Conservation (phyloP, 768 basidiomycete genomes). For the Strobilomyces confusus region DNA sequence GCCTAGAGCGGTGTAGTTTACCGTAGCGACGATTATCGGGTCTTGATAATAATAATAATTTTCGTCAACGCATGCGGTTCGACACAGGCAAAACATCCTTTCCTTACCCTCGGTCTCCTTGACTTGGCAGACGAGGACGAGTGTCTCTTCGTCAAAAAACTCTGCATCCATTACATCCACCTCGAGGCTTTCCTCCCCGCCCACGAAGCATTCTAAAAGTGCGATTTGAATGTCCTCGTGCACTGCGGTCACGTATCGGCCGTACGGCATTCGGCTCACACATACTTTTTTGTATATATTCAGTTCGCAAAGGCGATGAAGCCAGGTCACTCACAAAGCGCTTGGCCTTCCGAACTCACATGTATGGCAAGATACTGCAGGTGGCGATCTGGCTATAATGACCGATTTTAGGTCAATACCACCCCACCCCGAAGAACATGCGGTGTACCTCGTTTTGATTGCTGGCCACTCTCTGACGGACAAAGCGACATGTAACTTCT, state of each 20-base stretch:
- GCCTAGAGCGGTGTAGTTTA: constrained; percentile 56
- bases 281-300: constrained; percentile 48
- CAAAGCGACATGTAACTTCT: constrained; percentile 31
- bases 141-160: constrained; percentile 73
- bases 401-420: constrained; percentile 28
- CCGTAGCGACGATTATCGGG: constrained; percentile 56
- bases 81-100: constrained; percentile 16
- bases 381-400: constrained; percentile 39
- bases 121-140: constrained; percentile 62
- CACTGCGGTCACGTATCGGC: constrained; percentile 34
- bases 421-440: constrained; percentile 22
- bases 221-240: constrained; percentile 41
- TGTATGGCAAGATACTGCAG: constrained; percentile 52
- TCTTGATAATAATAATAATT: constrained; percentile 35
- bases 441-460: constrained; percentile 48
- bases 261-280: constrained; percentile 51
- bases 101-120: constrained; percentile 46
- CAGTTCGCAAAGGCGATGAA: constrained; percentile 25
- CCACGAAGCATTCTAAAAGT: constrained; percentile 47
- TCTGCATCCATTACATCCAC: constrained; percentile 62
- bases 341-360: constrained; percentile 37
- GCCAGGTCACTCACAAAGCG: constrained; percentile 42
- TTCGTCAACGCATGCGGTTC: constrained; percentile 28
- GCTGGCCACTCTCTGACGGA: constrained; percentile 53
- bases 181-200: constrained; percentile 28